phyloP scores from a whole-genome alignment of 2,329 filamentous ascomycete genomes.

The Fusarium phyllophilum region DNA sequence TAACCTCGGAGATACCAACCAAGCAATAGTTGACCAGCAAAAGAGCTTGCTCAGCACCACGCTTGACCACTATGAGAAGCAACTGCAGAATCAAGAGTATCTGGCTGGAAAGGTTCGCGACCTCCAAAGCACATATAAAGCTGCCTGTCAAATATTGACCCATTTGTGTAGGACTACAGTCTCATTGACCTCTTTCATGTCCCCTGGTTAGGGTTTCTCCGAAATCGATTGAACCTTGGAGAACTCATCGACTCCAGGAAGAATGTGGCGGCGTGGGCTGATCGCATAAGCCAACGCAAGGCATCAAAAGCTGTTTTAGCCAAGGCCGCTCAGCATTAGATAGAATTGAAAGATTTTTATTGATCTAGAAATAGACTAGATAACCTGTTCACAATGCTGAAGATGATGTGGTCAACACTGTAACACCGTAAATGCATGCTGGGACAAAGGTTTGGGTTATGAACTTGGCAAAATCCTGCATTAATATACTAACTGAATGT shows the following conservation, averaged over 20 bases:
- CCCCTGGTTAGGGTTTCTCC: not conserved
- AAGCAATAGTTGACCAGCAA: not conserved
- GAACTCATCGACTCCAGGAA: not conserved
- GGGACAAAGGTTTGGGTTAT: accelerated
- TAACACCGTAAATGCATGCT: accelerated
- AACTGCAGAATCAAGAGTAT: not conserved
- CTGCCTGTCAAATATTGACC: accelerated
- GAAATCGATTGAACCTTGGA: not conserved
- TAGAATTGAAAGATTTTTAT: not conserved
- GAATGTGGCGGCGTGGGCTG: not conserved
- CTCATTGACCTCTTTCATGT: not conserved
- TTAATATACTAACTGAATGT: not conserved
- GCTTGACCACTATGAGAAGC: not conserved
- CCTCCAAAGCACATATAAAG: accelerated
- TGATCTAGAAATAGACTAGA: accelerated
- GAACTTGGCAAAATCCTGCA: accelerated
- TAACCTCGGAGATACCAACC: not conserved
- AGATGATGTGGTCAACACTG: not conserved
- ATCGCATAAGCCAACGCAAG: not conserved
- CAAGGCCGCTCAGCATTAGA: not conserved
- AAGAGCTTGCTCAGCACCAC: not conserved
- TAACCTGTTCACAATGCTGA: accelerated
- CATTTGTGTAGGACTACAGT: not conserved
- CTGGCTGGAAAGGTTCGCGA: not conserved
- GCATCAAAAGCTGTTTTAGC: not conserved